phyloP scores from a whole-genome alignment of 441 rosid species.

The Adansonia grandidieri region DNA sequence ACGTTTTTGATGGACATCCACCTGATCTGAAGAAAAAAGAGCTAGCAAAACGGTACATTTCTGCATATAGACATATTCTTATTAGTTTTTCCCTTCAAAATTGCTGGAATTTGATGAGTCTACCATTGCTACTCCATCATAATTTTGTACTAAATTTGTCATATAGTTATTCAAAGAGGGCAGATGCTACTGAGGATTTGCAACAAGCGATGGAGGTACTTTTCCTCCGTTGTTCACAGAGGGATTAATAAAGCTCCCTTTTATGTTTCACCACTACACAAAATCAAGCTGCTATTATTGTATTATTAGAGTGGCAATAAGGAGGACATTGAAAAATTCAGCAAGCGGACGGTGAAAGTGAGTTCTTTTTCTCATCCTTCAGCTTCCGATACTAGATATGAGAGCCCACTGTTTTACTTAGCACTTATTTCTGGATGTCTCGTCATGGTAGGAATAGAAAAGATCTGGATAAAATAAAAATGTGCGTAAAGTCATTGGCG shows the following conservation, averaged over 20 bases:
- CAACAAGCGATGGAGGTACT: conserved; percentile 73
- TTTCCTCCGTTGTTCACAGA: no score
- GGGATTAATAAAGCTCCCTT: conserved; percentile 4
- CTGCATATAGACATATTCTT: no score
- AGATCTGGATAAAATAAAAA: not conserved
- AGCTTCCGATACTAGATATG: not conserved
- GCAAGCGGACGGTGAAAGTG: conserved; percentile 95
- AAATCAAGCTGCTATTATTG: conserved; percentile 17
- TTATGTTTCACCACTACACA: not conserved
- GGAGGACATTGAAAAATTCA: conserved; percentile 95
- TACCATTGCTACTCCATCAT: not conserved
- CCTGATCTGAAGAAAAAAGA: conserved; percentile 94
- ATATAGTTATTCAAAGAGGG: conserved; percentile 82
- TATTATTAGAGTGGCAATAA: conserved; percentile 68
- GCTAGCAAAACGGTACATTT: conserved; percentile 91
- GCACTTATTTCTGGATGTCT: conserved; percentile 6
- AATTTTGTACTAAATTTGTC: conserved; percentile 14
- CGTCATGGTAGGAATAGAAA: not conserved
- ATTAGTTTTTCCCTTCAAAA: not conserved
- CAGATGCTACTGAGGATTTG: conserved; percentile 84
- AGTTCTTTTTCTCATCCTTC: conserved; percentile 18
- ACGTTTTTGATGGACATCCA: conserved; percentile 95
- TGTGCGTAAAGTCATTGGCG: conserved; percentile 9
- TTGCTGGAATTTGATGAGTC: conserved; percentile 12
- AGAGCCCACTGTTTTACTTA: not conserved